Conservation (phyloP, 1,284 basidiomycete genomes). For the Kalmanozyma brasiliensis region DNA sequence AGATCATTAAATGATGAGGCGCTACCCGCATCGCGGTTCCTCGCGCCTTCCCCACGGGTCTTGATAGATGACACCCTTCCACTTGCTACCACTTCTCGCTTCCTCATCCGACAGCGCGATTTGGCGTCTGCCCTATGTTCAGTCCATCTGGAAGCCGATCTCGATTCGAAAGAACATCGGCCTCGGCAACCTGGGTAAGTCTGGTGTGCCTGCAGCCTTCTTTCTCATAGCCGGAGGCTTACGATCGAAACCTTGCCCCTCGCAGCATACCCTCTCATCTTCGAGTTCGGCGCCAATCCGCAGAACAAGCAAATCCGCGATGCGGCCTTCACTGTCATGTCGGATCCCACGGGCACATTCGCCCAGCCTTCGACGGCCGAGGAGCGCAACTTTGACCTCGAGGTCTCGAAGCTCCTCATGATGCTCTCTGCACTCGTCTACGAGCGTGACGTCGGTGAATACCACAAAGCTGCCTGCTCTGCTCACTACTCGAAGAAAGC, state of each 20-base stretch:
- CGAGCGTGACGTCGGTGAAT: constrained; percentile 28
- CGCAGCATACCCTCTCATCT: constrained; percentile 67
- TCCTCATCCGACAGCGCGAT: constrained; percentile 14
- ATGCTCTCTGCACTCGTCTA: constrained; percentile 45
- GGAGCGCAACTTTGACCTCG: constrained; percentile 54
- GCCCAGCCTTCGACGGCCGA: constrained; percentile 27
- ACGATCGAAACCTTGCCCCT: background rate
- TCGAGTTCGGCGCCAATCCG: constrained; percentile 50
- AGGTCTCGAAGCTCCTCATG: constrained; percentile 45
- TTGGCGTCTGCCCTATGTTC: constrained; percentile 34
- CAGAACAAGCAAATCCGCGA: constrained; percentile 55
- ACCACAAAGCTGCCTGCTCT: constrained; percentile 25
- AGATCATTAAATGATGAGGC: no score
- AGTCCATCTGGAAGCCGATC: constrained; percentile 17
- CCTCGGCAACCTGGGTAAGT: constrained; percentile 38
- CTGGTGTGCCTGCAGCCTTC: background rate
- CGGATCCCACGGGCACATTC: constrained; percentile 12
- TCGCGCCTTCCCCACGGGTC: no score
- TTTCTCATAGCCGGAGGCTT: background rate
- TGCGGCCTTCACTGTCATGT: constrained; percentile 56
- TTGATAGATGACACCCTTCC: background rate
- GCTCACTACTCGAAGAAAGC: constrained; percentile 8
- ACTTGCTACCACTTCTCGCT: background rate
- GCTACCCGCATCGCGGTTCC: no score
- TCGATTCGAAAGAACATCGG: constrained; percentile 20